A percentile compares a stretch with the other conserved stretches of the same genome.
These are phyloP conservation scores for Rhododendron williamsianum DNA, from an alignment of 148 eudicot genomes.

Conservation along the genomic window DNA sequence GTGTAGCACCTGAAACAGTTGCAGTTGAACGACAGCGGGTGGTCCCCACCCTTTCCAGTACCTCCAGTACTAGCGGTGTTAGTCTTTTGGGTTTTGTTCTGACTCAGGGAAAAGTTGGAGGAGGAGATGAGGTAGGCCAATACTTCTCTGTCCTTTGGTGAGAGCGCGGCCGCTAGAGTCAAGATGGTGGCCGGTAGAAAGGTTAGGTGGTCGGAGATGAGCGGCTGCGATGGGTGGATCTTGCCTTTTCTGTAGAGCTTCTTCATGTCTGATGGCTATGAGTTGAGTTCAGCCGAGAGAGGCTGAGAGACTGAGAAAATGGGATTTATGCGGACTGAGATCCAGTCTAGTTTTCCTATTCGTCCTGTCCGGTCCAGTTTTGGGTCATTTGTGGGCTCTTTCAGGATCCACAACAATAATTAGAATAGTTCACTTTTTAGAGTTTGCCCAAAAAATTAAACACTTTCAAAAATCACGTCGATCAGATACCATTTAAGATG, in stretches of 20 bases:
- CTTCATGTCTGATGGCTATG: constrained; percentile 35
- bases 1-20: constrained; percentile 71
- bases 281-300: background rate
- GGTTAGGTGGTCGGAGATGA: constrained; percentile 39
- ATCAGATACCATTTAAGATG: too few species aligned
- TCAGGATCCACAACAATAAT: too few species aligned
- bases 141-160: constrained; percentile 53
- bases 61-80: background rate
- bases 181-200: constrained; percentile 66
- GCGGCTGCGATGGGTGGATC: constrained; percentile 68
- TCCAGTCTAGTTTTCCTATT: too few species aligned
- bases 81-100: background rate
- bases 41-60: constrained; percentile 18
- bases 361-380: too few species aligned
- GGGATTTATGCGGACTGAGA: background rate
- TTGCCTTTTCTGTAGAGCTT: constrained; percentile 59
- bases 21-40: constrained; percentile 47
- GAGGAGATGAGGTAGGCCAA: constrained; percentile 67
- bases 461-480: too few species aligned
- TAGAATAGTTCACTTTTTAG: too few species aligned
- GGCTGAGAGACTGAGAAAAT: background rate
- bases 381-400: too few species aligned
- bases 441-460: too few species aligned
- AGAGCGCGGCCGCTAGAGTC: constrained; percentile 51
- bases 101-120: too few species aligned